phyloP scores from a whole-genome alignment of 2,329 filamentous ascomycete genomes.

The Chaetomium sp. region DNA sequence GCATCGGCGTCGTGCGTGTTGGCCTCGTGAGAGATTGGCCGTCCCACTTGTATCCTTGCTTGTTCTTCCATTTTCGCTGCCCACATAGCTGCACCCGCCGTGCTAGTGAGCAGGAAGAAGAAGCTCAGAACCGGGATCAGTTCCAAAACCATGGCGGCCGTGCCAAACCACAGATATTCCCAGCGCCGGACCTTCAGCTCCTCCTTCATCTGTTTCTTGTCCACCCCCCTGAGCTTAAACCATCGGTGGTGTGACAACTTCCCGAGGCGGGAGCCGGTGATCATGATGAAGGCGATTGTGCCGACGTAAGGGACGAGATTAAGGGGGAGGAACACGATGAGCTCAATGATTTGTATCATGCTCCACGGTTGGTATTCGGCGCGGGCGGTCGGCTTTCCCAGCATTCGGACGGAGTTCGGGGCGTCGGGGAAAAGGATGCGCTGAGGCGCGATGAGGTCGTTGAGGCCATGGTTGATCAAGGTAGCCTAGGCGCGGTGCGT shows the following conservation, averaged over 20 bases:
- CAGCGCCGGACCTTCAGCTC: constrained; percentile 69
- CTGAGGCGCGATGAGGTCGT: constrained; percentile 67
- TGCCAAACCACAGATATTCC: constrained; percentile 94
- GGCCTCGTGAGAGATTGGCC: constrained; percentile 24
- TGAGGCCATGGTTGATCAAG: constrained; percentile 72
- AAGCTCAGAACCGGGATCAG: constrained; percentile 91
- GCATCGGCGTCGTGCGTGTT: constrained; percentile 17
- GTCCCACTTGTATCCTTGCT: constrained; percentile 29
- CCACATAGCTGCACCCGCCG: constrained; percentile 85
- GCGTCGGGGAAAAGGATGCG: constrained; percentile 68
- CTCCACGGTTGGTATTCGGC: constrained; percentile 88
- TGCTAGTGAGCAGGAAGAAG: constrained; percentile 87
- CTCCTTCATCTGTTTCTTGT: constrained; percentile 70
- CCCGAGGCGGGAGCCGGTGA: constrained; percentile 84
- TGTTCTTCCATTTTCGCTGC: constrained; percentile 70
- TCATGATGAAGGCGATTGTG: constrained; percentile 79
- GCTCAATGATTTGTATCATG: constrained; percentile 84
- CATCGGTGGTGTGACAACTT: constrained; percentile 91
- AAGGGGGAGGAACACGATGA: constrained; percentile 75
- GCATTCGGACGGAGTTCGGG: constrained; percentile 72
- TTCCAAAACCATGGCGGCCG: constrained; percentile 79
- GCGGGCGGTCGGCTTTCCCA: constrained; percentile 76
- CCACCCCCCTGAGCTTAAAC: constrained; percentile 76
- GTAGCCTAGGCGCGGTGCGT: constrained; percentile 53
- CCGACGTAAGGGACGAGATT: constrained; percentile 86